Evolutionary conservation across 2,329 filamentous ascomycete genomes (phyloP), one percentile per base, ranked within the genome.

Genomic region (Emmonsiellopsis sp.): DNA sequence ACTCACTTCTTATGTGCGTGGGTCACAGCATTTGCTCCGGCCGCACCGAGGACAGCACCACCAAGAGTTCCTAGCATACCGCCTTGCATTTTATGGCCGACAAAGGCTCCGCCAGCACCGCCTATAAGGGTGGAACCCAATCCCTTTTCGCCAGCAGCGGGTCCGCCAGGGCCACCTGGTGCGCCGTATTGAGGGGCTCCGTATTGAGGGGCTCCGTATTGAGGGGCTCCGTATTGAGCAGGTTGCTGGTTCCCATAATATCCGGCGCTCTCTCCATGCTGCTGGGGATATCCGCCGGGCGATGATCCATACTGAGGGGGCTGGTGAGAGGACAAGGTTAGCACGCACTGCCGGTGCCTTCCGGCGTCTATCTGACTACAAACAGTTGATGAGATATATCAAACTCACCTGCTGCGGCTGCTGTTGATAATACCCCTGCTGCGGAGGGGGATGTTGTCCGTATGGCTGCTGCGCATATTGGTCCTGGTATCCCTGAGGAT

Each of bases 61-160:
- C 65, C 69, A 1, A 66, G 56, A 1, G 64, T 67, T 2, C 64
- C 65, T 35, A 72, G 44, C 7, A 61, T 41, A 6, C 66, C 68
- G 11, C 65, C 66, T 3, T 67, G 67, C n/a, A 70, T 46, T 46
- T 70, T 67, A 44, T 69, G 64, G 7, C 67, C 67, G 2, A 67
- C 43, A 47, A 68, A 63, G 1, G 67, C 69, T 47, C 70, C 70
- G 3, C 65, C 68, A 0, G 67, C 67, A 38, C 64, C 69, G 26
- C 71, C 71, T 32, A 70, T 48, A 8, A 71, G 54, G 2, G 69
- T 67, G 9, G 69, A 64, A 2, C 66, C 69, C 9, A 73, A 56
- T 15, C 67, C 66, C 43, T 63, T 69, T 20, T 70, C 68, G 7
- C 64, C 66, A 48, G 67, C 63, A 32, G 61, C 56, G 1, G 60